phyloP scores from a whole-genome alignment of 2,329 filamentous ascomycete genomes.

The Colletotrichum kahawae region DNA sequence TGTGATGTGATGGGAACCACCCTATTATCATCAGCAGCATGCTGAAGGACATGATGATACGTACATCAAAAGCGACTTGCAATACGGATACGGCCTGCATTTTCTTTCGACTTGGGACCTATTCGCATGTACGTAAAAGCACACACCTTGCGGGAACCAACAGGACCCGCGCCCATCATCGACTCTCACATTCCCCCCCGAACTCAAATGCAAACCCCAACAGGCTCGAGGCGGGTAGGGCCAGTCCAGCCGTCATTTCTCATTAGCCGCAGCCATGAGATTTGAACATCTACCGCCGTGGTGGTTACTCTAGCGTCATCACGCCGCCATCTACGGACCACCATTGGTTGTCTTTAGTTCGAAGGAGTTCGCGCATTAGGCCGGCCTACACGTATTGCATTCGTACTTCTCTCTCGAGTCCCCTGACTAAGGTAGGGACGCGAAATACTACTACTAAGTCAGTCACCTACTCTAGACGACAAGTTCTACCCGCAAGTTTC shows the following conservation, averaged over 20 bases:
- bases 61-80: not conserved
- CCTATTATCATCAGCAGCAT: not conserved
- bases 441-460: not conserved
- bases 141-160: not conserved
- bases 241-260: constrained; percentile 7
- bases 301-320: not conserved
- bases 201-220: not conserved
- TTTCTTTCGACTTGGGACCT: not conserved
- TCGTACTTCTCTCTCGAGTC: not conserved
- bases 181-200: not conserved
- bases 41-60: not conserved
- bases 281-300: not conserved
- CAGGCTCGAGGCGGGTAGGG: not conserved
- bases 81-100: not conserved
- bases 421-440: not conserved
- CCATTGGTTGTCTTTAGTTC: not conserved
- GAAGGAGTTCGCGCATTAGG: not conserved
- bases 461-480: not conserved
- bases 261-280: constrained; percentile 16
- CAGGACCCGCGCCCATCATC: not conserved
- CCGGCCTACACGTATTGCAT: not conserved
- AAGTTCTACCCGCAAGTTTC: not conserved
- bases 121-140: no score
- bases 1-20: not conserved
- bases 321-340: not conserved